Percentiles rank a stretch among this genome's conserved stretches.
These are phyloP conservation scores for Fusarium sulawesiense DNA, from an alignment of 2,329 filamentous ascomycete genomes.

Conservation along the genomic window DNA sequence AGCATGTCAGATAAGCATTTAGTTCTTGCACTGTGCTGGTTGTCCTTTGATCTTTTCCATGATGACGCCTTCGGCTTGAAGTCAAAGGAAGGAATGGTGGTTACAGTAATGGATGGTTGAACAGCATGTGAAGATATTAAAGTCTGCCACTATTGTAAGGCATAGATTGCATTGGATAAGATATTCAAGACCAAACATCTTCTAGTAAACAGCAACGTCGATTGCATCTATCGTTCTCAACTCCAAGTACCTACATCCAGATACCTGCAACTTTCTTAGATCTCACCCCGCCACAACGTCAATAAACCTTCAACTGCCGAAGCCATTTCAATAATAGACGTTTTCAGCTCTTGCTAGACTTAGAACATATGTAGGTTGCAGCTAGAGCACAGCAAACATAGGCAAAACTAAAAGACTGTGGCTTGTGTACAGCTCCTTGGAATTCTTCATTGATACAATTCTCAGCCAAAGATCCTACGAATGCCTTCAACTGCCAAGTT, in stretches of 20 bases:
- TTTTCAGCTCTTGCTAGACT: constrained; percentile 6
- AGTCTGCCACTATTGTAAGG: neutral
- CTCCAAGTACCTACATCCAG: neutral
- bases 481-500: constrained; percentile 5
- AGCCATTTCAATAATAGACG: constrained; percentile 6
- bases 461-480: neutral
- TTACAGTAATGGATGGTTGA: constrained; percentile 6
- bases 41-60: constrained; percentile 1
- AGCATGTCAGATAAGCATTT: constrained; percentile 36
- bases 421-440: neutral
- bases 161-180: neutral
- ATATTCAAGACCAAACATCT: neutral
- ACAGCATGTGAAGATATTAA: neutral
- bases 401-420: neutral
- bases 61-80: constrained; percentile 19
- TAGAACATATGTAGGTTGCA: constrained; percentile 3
- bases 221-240: neutral
- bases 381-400: neutral
- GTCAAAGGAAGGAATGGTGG: constrained; percentile 29
- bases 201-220: neutral
- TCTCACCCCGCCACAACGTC: neutral
- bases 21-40: constrained; percentile 32
- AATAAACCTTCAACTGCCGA: constrained; percentile 10
- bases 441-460: neutral
- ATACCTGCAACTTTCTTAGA: neutral